Evolutionary conservation across 2,329 filamentous ascomycete species (phyloP).

Genomic region (Mycosphaerelloides madeirae): DNA sequence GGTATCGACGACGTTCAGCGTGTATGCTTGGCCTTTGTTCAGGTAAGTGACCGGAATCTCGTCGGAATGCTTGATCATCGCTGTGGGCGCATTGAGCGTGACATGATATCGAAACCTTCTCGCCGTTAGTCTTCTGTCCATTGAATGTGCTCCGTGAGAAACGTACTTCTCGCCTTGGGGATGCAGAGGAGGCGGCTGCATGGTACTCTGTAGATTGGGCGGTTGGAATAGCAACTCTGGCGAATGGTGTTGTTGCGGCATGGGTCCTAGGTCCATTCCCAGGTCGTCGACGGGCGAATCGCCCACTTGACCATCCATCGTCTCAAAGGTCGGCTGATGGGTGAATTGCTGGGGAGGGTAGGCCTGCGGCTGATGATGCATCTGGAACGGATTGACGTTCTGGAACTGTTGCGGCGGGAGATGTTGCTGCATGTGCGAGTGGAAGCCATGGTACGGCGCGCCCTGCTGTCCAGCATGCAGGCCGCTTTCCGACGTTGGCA

Average conservation of each 20-base stretch:
- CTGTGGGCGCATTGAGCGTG: slow-evolving; percentile 87
- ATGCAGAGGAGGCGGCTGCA: slow-evolving; percentile 33
- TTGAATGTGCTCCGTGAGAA: background rate
- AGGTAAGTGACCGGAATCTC: slow-evolving; percentile 97
- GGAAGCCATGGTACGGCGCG: slow-evolving; percentile 63
- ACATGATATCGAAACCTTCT: slow-evolving; percentile 78
- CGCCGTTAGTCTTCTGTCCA: slow-evolving; percentile 22
- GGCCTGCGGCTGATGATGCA: slow-evolving; percentile 48
- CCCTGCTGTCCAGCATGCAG: slow-evolving; percentile 56
- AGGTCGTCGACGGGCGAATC: slow-evolving; percentile 60
- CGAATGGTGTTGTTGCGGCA: slow-evolving; percentile 58
- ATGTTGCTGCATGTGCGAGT: slow-evolving; percentile 51
- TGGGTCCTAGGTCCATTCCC: slow-evolving; percentile 50
- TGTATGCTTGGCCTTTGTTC: slow-evolving; percentile 95
- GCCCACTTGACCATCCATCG: slow-evolving; percentile 60
- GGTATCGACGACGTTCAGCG: slow-evolving; percentile 77
- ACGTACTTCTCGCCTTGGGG: slow-evolving; percentile 46
- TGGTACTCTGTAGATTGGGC: slow-evolving; percentile 46
- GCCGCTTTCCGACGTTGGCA: slow-evolving; percentile 65
- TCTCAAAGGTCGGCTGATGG: slow-evolving; percentile 75
- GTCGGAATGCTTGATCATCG: slow-evolving; percentile 85
- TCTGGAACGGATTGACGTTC: slow-evolving; percentile 65
- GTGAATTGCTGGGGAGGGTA: slow-evolving; percentile 78
- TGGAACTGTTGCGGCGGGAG: slow-evolving; percentile 53
- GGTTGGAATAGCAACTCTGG: slow-evolving; percentile 57